phyloP scores from a whole-genome alignment of 2,329 filamentous ascomycete genomes.

The Hypoxylon sp. region DNA sequence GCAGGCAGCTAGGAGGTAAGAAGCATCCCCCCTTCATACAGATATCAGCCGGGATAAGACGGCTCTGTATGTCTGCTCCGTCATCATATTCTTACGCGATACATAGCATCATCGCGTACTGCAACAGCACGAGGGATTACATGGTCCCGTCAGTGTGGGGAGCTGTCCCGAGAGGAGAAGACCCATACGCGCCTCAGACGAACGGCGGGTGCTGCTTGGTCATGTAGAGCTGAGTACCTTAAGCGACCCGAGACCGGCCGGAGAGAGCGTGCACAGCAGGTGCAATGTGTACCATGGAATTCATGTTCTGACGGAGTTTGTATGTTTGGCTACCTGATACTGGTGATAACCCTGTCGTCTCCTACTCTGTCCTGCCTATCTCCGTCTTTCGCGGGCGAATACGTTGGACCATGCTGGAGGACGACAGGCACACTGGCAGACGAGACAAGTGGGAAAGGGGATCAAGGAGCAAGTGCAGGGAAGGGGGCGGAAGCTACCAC shows the following conservation, averaged over 20 bases:
- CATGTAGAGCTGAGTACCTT: conserved; percentile 68
- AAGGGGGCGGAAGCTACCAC: conserved; percentile 28
- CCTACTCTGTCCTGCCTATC: conserved; percentile 24
- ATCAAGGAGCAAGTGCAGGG: conserved; percentile 31
- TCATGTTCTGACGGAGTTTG: conserved; percentile 38
- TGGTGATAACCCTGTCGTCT: conserved; percentile 27
- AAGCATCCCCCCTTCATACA: too few relatives aligned
- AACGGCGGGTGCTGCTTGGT: conserved; percentile 91
- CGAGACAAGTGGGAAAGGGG: conserved; percentile 17
- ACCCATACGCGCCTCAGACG: conserved; percentile 97
- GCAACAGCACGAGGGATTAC: conserved; percentile 96
- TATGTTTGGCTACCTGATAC: conserved; percentile 37
- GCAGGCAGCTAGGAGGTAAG: conserved; percentile 86
- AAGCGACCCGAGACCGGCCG: conserved; percentile 25
- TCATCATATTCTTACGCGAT: conserved; percentile 30
- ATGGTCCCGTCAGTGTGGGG: conserved; percentile 99
- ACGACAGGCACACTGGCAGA: conserved; percentile 28
- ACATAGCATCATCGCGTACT: conserved; percentile 92
- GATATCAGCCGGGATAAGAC: not conserved
- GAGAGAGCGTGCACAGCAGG: conserved; percentile 12
- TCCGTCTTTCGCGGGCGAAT: conserved; percentile 27
- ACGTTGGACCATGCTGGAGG: conserved; percentile 28
- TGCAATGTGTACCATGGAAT: conserved; percentile 29
- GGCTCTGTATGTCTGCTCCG: not conserved
- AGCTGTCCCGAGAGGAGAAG: conserved; percentile 90